Evolutionary conservation across 371 early-diverging fungal species (phyloP).

Genomic region (Haplosporangium sp.): DNA sequence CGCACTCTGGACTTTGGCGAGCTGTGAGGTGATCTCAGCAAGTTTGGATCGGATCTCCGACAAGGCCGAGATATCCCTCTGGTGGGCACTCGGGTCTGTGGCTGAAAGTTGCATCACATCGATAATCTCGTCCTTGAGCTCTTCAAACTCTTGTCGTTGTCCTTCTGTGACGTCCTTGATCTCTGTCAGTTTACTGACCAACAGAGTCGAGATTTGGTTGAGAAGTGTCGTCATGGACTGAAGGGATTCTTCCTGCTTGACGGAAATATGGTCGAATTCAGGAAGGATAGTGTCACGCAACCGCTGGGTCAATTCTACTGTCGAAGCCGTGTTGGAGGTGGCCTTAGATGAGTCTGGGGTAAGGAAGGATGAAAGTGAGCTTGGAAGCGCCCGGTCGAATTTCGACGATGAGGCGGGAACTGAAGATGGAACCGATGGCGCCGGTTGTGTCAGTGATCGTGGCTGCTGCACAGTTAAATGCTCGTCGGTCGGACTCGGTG

Average conservation of each 20-base stretch:
- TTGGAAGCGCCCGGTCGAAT: slow-evolving; percentile 9
- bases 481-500: too few relatives aligned
- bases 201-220: slow-evolving; percentile 27
- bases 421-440: slow-evolving; percentile 2
- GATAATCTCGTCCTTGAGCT: slow-evolving; percentile 55
- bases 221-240: slow-evolving; percentile 38
- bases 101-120: slow-evolving; percentile 54
- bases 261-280: slow-evolving; percentile 42
- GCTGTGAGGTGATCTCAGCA: slow-evolving; percentile 40
- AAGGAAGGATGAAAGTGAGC: slow-evolving; percentile 25
- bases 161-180: slow-evolving; percentile 43
- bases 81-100: slow-evolving; percentile 48
- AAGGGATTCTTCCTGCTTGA: slow-evolving; percentile 46
- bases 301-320: slow-evolving; percentile 33
- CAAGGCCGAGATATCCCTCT: slow-evolving; percentile 40
- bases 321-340: not conserved
- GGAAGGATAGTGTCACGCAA: slow-evolving; percentile 46
- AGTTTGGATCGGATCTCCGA: slow-evolving; percentile 52
- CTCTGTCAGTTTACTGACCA: slow-evolving; percentile 32
- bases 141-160: slow-evolving; percentile 54
- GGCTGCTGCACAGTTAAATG: too few relatives aligned
- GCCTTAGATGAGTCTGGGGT: not conserved
- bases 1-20: slow-evolving; percentile 25
- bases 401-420: too few relatives aligned
- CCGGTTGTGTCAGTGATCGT: not conserved